Evolutionary conservation across 1,284 basidiomycete species (phyloP), one percentile per base, ranked within the genome.

Genomic region (Chiua sp.): DNA sequence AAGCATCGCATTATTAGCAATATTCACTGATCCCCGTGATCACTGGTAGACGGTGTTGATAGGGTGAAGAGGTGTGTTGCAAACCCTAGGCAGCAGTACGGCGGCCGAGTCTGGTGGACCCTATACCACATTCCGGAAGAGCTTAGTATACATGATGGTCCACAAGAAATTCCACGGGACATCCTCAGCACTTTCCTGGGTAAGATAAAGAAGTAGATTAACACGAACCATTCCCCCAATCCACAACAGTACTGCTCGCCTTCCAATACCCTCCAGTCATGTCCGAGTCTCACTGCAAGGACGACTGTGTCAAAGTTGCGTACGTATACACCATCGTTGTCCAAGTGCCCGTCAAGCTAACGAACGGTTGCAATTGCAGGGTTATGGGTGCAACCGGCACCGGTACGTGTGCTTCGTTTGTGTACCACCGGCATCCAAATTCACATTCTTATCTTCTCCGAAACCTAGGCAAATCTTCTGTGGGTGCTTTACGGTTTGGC

Each of bases 401-500:
- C 16, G 58, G 58, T 59, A 47, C 20, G 51, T 57, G 16, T n/a
- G 3, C 15, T 20, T 23, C 20, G 12, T 30, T 20, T 20, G 12
- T 44, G n/a, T 22, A 22, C 20, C 32, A 35, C 23, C 10, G 39
- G 7, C 37, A 39, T 39, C 20, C 20, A 6, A 51, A 10, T 20
- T 32, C 7, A n/a, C 15, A n/a, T 4, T 28, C 10, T n/a, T n/a
- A n/a, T n/a, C n/a, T 12, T 23, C 10, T 53, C 18, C 37, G 13
- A 22, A 20, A 12, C 13, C 26, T 22, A 59, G 60, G 60, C 18
- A 61, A 61, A 46, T 61, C 57, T 3, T 49, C 57, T 42, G 60
- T 61, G 33, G 11, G 18, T 42, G 39, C n/a, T 20, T 39, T 7
- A 81, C 7, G 63, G 2, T 57, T 67, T 56, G 4, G 13, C 37